Percentiles rank a stretch among this genome's conserved stretches.
These are phyloP conservation scores for Isoetes engelmannii DNA, from an alignment of 83 land plant genomes.

Conservation along the genomic window DNA sequence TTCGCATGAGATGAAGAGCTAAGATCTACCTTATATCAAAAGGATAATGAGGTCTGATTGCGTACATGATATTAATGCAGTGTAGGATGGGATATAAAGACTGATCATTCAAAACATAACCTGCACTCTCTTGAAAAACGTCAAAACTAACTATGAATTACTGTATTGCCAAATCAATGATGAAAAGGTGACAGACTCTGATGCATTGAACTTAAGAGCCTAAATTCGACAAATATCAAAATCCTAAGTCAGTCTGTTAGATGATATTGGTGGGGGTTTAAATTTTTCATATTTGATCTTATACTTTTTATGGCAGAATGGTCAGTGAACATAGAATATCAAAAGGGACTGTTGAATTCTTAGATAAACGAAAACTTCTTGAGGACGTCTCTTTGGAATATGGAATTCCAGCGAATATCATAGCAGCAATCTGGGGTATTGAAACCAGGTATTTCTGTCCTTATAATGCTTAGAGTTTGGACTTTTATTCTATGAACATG, in stretches of 20 bases:
- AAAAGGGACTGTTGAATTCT: slow-evolving; percentile 12
- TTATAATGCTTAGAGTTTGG: neutral
- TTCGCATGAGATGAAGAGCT: no score
- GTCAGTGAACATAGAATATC: slow-evolving; percentile 29
- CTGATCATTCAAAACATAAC: no score
- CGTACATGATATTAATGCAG: no score
- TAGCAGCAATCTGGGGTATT: slow-evolving; percentile 38
- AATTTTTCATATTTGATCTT: no score
- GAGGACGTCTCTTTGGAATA: slow-evolving; percentile 21
- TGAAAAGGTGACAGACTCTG: no score
- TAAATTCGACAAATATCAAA: neutral
- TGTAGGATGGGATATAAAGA: no score
- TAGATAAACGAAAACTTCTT: slow-evolving; percentile 17
- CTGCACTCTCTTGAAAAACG: no score
- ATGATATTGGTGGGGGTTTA: neutral
- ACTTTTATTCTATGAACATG: neutral
- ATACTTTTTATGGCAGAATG: slow-evolving; percentile 20
- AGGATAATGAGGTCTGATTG: no score
- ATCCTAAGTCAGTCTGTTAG: neutral
- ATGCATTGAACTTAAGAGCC: no score
- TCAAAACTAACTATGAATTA: no score
- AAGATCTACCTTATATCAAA: no score
- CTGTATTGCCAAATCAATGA: no score
- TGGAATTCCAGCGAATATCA: slow-evolving; percentile 29
- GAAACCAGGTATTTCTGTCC: slow-evolving; percentile 24